Evolutionary conservation across 768 basidiomycete genomes (phyloP).

Genomic region (Suillus variegatus): DNA sequence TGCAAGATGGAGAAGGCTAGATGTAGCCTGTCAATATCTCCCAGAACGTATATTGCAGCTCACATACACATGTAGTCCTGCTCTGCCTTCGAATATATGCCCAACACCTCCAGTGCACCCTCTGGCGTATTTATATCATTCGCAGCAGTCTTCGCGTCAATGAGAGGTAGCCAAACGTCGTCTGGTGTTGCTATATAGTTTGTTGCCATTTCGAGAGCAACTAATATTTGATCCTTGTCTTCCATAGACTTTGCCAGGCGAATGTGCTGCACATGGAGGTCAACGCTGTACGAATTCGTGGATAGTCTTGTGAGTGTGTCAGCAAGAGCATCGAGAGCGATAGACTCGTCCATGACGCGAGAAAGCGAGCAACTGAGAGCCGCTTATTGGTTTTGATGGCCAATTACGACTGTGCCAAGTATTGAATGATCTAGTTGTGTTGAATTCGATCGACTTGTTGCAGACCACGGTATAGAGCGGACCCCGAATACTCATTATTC

Average conservation of each 20-base stretch:
- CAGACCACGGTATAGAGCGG: not conserved
- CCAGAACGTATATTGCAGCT: not conserved
- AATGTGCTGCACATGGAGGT: slow-evolving; percentile 69
- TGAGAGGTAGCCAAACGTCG: slow-evolving; percentile 73
- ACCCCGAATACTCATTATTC: not conserved
- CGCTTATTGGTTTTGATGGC: not conserved
- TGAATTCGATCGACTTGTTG: not conserved
- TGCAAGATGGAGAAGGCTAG: slow-evolving; percentile 76
- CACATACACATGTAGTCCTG: slow-evolving; percentile 78
- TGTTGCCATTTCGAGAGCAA: slow-evolving; percentile 68
- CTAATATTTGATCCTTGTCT: slow-evolving; percentile 58
- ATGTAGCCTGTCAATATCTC: slow-evolving; percentile 3
- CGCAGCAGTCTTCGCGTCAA: slow-evolving; percentile 52
- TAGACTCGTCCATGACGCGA: slow-evolving; percentile 52
- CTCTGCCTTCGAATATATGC: slow-evolving; percentile 66
- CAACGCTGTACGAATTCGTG: slow-evolving; percentile 59
- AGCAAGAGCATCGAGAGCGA: slow-evolving; percentile 64
- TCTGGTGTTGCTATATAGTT: slow-evolving; percentile 64
- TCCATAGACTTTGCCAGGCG: slow-evolving; percentile 54
- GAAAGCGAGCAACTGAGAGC: not conserved
- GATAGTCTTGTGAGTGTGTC: slow-evolving; percentile 60
- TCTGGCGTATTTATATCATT: slow-evolving; percentile 53
- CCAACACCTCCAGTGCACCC: slow-evolving; percentile 56
- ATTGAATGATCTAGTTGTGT: not conserved
- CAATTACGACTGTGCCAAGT: not conserved